Percentiles rank a stretch among this genome's conserved stretches.
Evolutionary conservation across 331 rosid species (phyloP).

Genomic region (Arachis monticola): DNA sequence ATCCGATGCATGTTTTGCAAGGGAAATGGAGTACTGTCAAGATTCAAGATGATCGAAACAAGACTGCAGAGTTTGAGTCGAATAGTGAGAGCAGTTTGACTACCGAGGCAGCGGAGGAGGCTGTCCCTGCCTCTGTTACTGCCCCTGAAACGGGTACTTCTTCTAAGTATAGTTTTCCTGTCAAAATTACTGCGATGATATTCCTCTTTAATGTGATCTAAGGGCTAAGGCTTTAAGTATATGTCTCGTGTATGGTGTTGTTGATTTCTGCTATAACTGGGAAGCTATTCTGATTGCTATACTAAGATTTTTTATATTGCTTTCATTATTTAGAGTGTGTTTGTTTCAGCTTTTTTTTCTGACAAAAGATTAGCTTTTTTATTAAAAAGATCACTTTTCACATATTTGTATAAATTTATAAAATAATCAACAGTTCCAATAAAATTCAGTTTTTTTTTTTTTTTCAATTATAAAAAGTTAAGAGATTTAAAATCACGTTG

Average conservation of each 20-base stretch:
- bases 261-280: background rate
- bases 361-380: no score
- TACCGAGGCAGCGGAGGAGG: slow-evolving; percentile 43
- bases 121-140: slow-evolving; percentile 16
- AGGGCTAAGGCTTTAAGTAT: no score
- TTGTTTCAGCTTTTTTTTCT: no score
- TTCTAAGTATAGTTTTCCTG: slow-evolving; percentile 39
- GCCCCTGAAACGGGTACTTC: slow-evolving; percentile 36
- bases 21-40: slow-evolving; percentile 44
- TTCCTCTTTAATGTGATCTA: slow-evolving; percentile 9
- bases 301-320: background rate
- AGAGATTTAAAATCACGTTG: background rate
- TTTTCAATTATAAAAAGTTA: no score
- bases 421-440: no score
- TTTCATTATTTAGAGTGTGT: slow-evolving; percentile 1
- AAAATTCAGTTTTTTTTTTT: no score
- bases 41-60: slow-evolving; percentile 23
- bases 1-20: slow-evolving; percentile 54
- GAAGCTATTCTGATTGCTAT: background rate
- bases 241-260: background rate
- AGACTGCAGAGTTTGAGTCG: slow-evolving; percentile 34
- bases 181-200: background rate
- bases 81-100: slow-evolving; percentile 31
- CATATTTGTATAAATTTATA: no score
- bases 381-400: no score